Conservation (phyloP, 192 early-diverging fungal genomes). For the Pilobolus umbonatus region DNA sequence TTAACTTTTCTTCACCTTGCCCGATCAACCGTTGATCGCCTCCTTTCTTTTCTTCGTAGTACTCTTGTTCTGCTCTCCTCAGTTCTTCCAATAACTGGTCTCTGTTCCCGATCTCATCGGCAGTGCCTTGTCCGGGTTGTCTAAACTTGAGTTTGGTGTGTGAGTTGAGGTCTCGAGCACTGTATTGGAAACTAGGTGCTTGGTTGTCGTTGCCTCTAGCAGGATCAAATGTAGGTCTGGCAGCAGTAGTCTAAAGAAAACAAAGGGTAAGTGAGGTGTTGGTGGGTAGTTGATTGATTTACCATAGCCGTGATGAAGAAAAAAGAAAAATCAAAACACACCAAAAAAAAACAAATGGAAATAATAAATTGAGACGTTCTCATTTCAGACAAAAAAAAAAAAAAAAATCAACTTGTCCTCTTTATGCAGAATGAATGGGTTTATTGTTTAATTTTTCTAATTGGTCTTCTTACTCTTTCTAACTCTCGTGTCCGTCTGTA, state of each 20-base stretch:
- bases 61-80: constrained; percentile 58
- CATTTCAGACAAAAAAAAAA: background rate
- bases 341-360: background rate
- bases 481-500: background rate
- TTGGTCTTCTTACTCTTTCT: constrained; percentile 7
- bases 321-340: too few relatives aligned
- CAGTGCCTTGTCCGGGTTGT: constrained; percentile 60
- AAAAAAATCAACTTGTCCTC: background rate
- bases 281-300: background rate
- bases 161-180: constrained; percentile 65
- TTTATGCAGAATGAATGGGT: background rate
- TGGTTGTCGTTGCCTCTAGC: constrained; percentile 62
- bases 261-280: too few relatives aligned
- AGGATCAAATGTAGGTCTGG: constrained; percentile 72
- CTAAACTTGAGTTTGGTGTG: constrained; percentile 77
- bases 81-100: constrained; percentile 63
- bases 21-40: constrained; percentile 13
- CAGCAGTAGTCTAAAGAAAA: constrained; percentile 54
- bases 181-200: constrained; percentile 58
- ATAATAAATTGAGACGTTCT: background rate
- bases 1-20: constrained; percentile 32
- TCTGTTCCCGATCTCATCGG: constrained; percentile 50
- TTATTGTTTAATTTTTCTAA: constrained; percentile 1
- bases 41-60: constrained; percentile 47
- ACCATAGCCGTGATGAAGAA: too few relatives aligned